Conservation (phyloP, 768 basidiomycete species). For the Pulveroboletus sp. region DNA sequence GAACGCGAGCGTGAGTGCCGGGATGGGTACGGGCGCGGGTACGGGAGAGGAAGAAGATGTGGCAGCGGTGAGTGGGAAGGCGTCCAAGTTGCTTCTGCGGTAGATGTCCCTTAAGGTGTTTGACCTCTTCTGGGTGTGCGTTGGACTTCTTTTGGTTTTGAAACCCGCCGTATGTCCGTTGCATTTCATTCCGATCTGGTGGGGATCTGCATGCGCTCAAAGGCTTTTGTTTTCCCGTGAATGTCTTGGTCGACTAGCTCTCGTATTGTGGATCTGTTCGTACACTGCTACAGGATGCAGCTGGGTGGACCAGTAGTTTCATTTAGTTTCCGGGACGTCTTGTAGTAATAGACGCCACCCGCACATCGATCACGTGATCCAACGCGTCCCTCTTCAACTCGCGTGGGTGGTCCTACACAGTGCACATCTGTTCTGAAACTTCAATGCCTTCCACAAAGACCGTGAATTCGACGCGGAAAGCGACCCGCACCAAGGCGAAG, state of each 20-base stretch:
- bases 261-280: too few species aligned
- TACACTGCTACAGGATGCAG: too few species aligned
- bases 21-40: not conserved
- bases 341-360: too few species aligned
- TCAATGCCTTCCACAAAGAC: conserved; percentile 14
- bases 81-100: conserved; percentile 18
- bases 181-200: not conserved
- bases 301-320: too few species aligned
- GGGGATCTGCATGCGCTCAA: too few species aligned
- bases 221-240: too few species aligned
- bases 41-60: conserved; percentile 13
- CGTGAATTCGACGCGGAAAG: conserved; percentile 2
- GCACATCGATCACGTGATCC: conserved; percentile 6
- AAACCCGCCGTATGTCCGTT: not conserved
- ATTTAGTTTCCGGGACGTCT: too few species aligned
- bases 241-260: too few species aligned
- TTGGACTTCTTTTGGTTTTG: not conserved
- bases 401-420: not conserved
- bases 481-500: conserved; percentile 11
- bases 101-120: not conserved
- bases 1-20: conserved; percentile 43
- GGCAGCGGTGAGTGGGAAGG: conserved; percentile 12
- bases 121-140: not conserved
- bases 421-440: not conserved
- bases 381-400: conserved; percentile 4